phyloP scores from a whole-genome alignment of 1,284 basidiomycete genomes.

The Leccinum variabile region DNA sequence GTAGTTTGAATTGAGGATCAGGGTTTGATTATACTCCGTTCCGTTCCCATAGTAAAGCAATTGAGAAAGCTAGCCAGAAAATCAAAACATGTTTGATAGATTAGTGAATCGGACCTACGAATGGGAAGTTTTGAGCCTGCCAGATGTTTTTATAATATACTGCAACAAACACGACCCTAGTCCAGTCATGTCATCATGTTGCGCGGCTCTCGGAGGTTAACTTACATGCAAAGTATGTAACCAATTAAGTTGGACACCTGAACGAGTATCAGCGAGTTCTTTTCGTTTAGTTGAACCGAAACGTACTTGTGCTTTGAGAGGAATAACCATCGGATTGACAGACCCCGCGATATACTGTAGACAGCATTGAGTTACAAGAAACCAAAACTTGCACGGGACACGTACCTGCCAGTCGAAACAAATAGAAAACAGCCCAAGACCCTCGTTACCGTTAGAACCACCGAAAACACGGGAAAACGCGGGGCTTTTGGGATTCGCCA shows the following conservation, averaged over 20 bases:
- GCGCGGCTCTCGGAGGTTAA: background rate
- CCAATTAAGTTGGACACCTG: slow-evolving; percentile 46
- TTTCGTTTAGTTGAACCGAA: background rate
- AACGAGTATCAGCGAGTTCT: background rate
- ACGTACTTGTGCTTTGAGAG: slow-evolving; percentile 43
- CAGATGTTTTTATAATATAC: slow-evolving; percentile 51
- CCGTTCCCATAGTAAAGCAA: slow-evolving; percentile 51
- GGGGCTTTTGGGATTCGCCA: slow-evolving; percentile 49
- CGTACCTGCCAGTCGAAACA: slow-evolving; percentile 56
- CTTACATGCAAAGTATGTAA: slow-evolving; percentile 48
- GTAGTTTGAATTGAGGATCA: slow-evolving; percentile 48
- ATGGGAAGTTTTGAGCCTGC: slow-evolving; percentile 48
- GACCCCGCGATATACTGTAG: slow-evolving; percentile 46
- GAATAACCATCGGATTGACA: slow-evolving; percentile 47
- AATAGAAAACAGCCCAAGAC: slow-evolving; percentile 49
- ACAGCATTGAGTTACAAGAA: slow-evolving; percentile 5
- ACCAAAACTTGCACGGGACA: background rate
- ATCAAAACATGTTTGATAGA: background rate
- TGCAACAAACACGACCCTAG: slow-evolving; percentile 44
- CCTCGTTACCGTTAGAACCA: slow-evolving; percentile 60
- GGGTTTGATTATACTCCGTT: slow-evolving; percentile 44
- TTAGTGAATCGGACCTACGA: slow-evolving; percentile 33
- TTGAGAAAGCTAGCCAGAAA: slow-evolving; percentile 40
- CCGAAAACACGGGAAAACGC: slow-evolving; percentile 59
- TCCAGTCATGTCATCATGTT: background rate